phyloP scores from a whole-genome alignment of 2,329 filamentous ascomycete species.

The Lasiodiplodia citricola region DNA sequence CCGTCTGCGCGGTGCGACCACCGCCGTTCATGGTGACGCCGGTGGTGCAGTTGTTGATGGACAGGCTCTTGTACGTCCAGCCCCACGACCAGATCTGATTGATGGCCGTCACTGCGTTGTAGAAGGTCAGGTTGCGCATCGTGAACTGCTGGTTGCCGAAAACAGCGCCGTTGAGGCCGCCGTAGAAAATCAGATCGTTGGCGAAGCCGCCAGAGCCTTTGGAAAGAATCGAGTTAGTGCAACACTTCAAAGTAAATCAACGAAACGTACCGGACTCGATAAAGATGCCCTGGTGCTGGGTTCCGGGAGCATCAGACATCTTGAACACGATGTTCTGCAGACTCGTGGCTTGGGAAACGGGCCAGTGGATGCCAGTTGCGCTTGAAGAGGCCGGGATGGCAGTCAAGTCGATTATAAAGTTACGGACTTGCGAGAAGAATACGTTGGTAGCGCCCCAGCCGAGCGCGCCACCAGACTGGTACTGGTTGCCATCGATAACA shows the following conservation, averaged over 20 bases:
- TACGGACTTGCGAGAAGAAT: constrained; percentile 69
- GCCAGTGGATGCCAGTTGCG: constrained; percentile 52
- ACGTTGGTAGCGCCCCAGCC: constrained; percentile 61
- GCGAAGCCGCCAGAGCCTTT: constrained; percentile 53
- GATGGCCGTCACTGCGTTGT: constrained; percentile 59
- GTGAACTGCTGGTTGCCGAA: constrained; percentile 61
- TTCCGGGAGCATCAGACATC: constrained; percentile 50
- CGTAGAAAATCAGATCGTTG: constrained; percentile 52
- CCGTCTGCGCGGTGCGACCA: constrained; percentile 47
- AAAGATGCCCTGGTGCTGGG: constrained; percentile 53
- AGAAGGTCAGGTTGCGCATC: constrained; percentile 61
- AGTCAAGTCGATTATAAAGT: constrained; percentile 67
- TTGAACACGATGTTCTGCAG: constrained; percentile 53
- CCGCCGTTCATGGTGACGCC: constrained; percentile 56
- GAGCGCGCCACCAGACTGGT: constrained; percentile 43
- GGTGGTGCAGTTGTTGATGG: constrained; percentile 58
- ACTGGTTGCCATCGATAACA: constrained; percentile 64
- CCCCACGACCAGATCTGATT: constrained; percentile 66
- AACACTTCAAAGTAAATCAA: neutral
- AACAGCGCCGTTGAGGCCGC: constrained; percentile 48
- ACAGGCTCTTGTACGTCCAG: constrained; percentile 60
- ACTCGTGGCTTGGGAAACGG: constrained; percentile 52
- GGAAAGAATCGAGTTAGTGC: neutral
- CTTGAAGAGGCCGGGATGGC: constrained; percentile 52
- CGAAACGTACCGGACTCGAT: constrained; percentile 38